These are phyloP conservation scores for Heliocybe sulcata DNA, from an alignment of 1,284 basidiomycete species.

Conservation along the genomic window DNA sequence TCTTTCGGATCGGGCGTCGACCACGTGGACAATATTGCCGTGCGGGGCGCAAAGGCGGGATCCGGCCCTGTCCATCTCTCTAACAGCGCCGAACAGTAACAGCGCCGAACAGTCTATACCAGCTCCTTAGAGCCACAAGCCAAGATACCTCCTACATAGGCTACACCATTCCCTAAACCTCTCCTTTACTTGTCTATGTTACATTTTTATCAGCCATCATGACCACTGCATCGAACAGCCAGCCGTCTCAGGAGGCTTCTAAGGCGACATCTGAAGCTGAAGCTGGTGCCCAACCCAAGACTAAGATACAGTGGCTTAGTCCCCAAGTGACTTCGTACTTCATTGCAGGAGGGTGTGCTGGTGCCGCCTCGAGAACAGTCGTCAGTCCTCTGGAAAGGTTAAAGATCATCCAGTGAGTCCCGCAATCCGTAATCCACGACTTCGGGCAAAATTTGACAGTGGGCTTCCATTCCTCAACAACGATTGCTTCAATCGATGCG, in stretches of 20 bases:
- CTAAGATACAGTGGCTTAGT: constrained; percentile 28
- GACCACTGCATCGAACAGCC: constrained; percentile 8
- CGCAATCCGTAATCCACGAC: background rate
- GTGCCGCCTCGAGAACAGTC: constrained; percentile 83
- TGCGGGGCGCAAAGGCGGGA: background rate
- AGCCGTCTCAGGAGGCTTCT: background rate
- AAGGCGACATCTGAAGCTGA: background rate
- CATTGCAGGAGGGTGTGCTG: constrained; percentile 76
- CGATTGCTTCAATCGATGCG: background rate
- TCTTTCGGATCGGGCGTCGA: background rate
- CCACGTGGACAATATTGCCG: background rate
- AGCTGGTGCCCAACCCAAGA: constrained; percentile 6
- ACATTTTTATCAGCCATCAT: constrained; percentile 13
- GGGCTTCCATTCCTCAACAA: background rate
- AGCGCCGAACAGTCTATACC: background rate
- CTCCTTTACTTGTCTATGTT: background rate
- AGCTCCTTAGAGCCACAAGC: background rate
- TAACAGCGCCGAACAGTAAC: background rate
- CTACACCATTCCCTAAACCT: background rate
- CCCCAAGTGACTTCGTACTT: constrained; percentile 61
- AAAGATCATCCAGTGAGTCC: constrained; percentile 89
- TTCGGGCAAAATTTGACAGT: background rate
- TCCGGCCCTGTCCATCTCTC: background rate
- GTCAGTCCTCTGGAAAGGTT: constrained; percentile 88
- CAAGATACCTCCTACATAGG: background rate